Evolutionary conservation across 2,329 filamentous ascomycete species (phyloP), one percentile per base, ranked within the genome.

Genomic region (Aspergillus quadricinctus): DNA sequence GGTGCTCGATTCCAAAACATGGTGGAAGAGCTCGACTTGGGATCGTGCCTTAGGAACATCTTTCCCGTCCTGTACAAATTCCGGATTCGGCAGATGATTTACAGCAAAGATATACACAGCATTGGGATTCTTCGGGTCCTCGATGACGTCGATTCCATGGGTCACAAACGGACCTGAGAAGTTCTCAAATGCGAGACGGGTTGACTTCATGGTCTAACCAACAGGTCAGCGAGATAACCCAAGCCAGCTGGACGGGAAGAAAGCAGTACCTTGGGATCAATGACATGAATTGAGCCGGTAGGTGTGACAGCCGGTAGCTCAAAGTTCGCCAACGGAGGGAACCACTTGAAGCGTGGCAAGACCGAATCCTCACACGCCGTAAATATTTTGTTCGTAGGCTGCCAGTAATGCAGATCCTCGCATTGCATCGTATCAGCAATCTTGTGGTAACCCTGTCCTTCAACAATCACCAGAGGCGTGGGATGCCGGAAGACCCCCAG

Each of bases 141-240:
- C 66, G n/a, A 84, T 75, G 6, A 87, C 74, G 56, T 84, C 83
- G 58, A 87, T 83, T 1, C 84, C 84, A 59, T 87, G 84, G 0
- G 84, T 84, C 5, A 81, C 64, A 50, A 86, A 85, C 0, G 82
- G 75, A 0, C 76, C 76, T 1, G 77, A 57, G 59, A 86, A 87
- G 53, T 79, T 77, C 6, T 78, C 71, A 17, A 86, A 76, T 0
- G 64, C 59, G 3, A 87, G 72, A 23, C 78, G 74, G 48, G 70
- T 75, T 1, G 77, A 75, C 49, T 72, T 74, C 61, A 78, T 66
- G 2, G 77, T 82, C 79, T 83, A 50, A 17, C 25, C 41, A 23
- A 23, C n/a, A 23, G n/a, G 10, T 45, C 41, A 45, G 11, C 41
- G 14, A 7, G 14, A 37, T 37, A 37, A 21, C 21, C 19, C 17